Evolutionary conservation across 768 basidiomycete genomes (phyloP).

Genomic region (Trametes elegans): DNA sequence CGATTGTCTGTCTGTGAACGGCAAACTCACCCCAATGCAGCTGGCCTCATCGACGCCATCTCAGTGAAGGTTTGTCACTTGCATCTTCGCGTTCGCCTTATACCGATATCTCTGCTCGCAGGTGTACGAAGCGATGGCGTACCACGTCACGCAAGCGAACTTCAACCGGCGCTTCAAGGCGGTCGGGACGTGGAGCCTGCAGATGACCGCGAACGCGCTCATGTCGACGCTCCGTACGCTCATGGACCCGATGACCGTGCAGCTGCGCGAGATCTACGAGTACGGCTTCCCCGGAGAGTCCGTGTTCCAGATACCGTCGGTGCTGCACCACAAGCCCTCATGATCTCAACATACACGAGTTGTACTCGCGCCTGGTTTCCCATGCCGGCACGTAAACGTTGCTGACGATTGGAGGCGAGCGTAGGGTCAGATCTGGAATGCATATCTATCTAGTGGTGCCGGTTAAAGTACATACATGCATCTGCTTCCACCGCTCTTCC

Average conservation of each 20-base stretch:
- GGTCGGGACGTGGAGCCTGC: slow-evolving; percentile 92
- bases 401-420: too few species aligned
- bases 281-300: slow-evolving; percentile 14
- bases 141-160: slow-evolving; percentile 90
- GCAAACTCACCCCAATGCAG: slow-evolving; percentile 36
- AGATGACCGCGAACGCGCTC: slow-evolving; percentile 88
- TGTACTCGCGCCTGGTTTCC: not conserved
- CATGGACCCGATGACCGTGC: slow-evolving; percentile 59
- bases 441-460: not conserved
- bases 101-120: slow-evolving; percentile 26
- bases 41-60: slow-evolving; percentile 89
- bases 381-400: too few species aligned
- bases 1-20: slow-evolving; percentile 6
- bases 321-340: not conserved
- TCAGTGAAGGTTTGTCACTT: slow-evolving; percentile 64
- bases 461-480: not conserved
- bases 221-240: slow-evolving; percentile 73
- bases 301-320: not conserved
- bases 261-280: slow-evolving; percentile 33
- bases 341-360: not conserved
- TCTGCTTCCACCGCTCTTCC: not conserved
- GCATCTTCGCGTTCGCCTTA: not conserved
- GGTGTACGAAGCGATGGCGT: slow-evolving; percentile 90
- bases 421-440: too few species aligned
- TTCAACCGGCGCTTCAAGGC: slow-evolving; percentile 87